Conservation (phyloP, 2,329 filamentous ascomycete species). For the Pestalotiopsis sp. region DNA sequence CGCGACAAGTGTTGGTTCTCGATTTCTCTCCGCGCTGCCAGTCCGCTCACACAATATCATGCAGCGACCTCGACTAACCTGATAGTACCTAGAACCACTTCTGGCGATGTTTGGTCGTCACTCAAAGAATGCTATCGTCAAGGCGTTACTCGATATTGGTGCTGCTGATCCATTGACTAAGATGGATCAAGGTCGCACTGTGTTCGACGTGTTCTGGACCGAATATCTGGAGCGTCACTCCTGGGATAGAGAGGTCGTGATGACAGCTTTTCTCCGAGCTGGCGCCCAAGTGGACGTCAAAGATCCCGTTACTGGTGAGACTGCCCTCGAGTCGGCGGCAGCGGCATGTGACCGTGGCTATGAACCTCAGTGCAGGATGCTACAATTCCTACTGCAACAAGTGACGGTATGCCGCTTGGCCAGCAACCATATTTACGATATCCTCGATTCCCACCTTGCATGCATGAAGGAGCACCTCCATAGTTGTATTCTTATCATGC, state of each 20-base stretch:
- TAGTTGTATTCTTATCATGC: background rate
- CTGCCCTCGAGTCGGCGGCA: background rate
- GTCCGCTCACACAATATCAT: too few species aligned
- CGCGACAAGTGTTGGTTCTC: too few species aligned
- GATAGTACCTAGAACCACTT: background rate
- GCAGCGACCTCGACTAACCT: background rate
- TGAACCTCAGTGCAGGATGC: background rate
- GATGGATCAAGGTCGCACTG: background rate
- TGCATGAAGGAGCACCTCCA: too few species aligned
- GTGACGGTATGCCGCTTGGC: background rate
- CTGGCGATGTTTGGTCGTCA: background rate
- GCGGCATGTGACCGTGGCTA: background rate
- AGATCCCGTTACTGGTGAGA: background rate
- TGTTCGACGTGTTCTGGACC: background rate
- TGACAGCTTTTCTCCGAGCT: background rate
- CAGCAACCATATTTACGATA: background rate
- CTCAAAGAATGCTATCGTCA: too few species aligned
- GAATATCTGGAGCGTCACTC: background rate
- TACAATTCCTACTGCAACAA: background rate
- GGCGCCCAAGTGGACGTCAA: background rate
- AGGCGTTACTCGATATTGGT: background rate
- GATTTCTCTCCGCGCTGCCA: too few species aligned
- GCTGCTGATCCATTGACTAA: background rate
- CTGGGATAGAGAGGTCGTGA: background rate
- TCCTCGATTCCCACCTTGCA: background rate